Conservation (phyloP, 495 filamentous ascomycete species). For the Cryomyces antarcticus region DNA sequence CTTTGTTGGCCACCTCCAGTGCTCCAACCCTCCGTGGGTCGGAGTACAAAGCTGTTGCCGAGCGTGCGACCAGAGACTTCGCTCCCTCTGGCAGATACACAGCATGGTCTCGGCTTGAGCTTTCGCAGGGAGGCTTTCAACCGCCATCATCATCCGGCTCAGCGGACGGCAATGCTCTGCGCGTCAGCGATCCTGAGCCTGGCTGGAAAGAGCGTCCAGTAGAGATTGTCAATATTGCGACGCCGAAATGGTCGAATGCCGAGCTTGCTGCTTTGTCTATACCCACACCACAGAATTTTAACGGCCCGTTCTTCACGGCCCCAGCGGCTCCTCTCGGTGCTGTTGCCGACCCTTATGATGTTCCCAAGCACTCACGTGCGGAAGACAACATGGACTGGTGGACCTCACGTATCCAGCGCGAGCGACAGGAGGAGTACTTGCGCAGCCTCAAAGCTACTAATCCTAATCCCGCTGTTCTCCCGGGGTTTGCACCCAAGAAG, state of each 20-base stretch:
- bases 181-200: not conserved
- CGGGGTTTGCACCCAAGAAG: not conserved
- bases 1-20: too few relatives aligned
- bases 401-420: slow-evolving; percentile 10
- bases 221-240: not conserved
- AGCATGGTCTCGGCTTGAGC: too few relatives aligned
- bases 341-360: slow-evolving; percentile 1
- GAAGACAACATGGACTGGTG: slow-evolving; percentile 14
- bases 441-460: not conserved
- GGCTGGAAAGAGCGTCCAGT: not conserved
- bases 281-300: slow-evolving; percentile 11
- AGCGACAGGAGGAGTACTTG: slow-evolving; percentile 8
- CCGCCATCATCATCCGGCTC: not conserved
- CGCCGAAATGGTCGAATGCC: not conserved
- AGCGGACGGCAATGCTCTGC: not conserved
- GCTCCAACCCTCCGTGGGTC: too few relatives aligned
- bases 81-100: too few relatives aligned
- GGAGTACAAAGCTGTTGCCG: too few relatives aligned
- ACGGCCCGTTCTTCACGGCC: slow-evolving; percentile 13
- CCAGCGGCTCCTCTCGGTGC: slow-evolving; percentile 3
- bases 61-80: too few relatives aligned
- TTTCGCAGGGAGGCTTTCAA: not conserved
- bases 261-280: not conserved
- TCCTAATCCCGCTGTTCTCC: not conserved
- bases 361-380: slow-evolving; percentile 3